phyloP scores from a whole-genome alignment of 2,329 filamentous ascomycete species.

The Cucurbitaria berberidis region DNA sequence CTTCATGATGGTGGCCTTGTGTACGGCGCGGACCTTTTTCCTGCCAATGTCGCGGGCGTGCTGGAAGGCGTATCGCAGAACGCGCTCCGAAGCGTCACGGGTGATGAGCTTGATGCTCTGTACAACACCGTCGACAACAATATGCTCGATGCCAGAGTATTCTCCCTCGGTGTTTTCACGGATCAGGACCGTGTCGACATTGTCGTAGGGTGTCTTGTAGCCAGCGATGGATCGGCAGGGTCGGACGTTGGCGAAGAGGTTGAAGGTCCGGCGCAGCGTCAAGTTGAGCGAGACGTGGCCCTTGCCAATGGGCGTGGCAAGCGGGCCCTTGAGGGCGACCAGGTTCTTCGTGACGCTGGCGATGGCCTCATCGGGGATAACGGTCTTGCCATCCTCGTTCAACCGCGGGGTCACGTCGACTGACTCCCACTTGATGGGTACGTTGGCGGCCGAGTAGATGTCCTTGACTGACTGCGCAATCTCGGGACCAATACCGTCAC shows the following conservation, averaged over 20 bases:
- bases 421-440: constrained; percentile 95
- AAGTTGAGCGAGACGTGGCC: constrained; percentile 99
- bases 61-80: constrained; percentile 97
- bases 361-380: constrained; percentile 91
- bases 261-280: constrained; percentile 97
- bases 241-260: constrained; percentile 98
- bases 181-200: constrained; percentile 96
- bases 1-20: constrained; percentile 99
- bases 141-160: constrained; percentile 99
- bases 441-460: constrained; percentile 95
- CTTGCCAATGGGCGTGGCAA: constrained; percentile 98
- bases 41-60: constrained; percentile 91
- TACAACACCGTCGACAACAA: constrained; percentile 96
- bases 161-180: constrained; percentile 99
- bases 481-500: constrained; percentile 97
- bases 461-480: constrained; percentile 98
- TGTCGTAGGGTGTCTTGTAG: constrained; percentile 98
- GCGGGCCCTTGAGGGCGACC: constrained; percentile 96
- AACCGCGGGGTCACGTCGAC: constrained; percentile 94
- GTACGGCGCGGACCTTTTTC: constrained; percentile 95
- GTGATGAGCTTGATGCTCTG: constrained; percentile 99
- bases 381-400: constrained; percentile 93
- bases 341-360: constrained; percentile 93
- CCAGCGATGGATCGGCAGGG: constrained; percentile 96
- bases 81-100: constrained; percentile 89